phyloP scores from a whole-genome alignment of 805 yeast genomes.

The Wickerhamiella occidentalis region DNA sequence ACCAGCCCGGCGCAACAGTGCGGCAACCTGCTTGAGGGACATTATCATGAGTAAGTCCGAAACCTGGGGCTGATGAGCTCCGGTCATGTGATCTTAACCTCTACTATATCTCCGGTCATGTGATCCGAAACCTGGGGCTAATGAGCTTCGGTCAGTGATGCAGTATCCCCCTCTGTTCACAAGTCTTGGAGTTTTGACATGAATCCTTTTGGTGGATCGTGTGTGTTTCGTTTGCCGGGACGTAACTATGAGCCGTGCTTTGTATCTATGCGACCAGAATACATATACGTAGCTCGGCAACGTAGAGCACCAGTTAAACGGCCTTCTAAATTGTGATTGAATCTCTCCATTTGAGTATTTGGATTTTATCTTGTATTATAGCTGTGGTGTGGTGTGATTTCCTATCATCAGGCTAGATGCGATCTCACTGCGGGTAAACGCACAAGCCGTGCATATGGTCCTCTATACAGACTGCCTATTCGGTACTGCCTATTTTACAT shows the following conservation, averaged over 20 bases:
- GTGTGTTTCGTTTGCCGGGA: neutral
- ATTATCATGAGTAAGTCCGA: neutral
- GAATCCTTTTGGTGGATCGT: neutral
- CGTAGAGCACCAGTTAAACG: neutral
- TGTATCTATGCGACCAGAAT: neutral
- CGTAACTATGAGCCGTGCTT: neutral
- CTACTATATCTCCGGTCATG: neutral
- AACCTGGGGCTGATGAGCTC: neutral
- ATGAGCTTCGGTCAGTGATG: neutral
- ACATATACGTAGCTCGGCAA: neutral
- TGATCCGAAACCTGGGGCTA: neutral
- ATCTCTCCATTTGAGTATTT: too few relatives aligned
- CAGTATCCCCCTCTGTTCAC: too few relatives aligned
- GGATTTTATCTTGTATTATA: too few relatives aligned
- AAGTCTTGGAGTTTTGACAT: too few relatives aligned
- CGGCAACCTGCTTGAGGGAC: constrained; percentile 9
- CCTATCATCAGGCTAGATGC: too few relatives aligned
- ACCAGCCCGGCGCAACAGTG: constrained; percentile 11
- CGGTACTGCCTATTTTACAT: too few relatives aligned
- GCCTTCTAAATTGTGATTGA: neutral
- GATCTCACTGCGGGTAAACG: too few relatives aligned
- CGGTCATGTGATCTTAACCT: neutral
- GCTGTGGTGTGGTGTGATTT: too few relatives aligned
- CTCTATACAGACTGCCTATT: too few relatives aligned
- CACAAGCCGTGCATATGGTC: too few relatives aligned